Base-by-base conservation (phyloP, 2,329 filamentous ascomycete genomes). In the Aspergillus cejpii region DNA sequence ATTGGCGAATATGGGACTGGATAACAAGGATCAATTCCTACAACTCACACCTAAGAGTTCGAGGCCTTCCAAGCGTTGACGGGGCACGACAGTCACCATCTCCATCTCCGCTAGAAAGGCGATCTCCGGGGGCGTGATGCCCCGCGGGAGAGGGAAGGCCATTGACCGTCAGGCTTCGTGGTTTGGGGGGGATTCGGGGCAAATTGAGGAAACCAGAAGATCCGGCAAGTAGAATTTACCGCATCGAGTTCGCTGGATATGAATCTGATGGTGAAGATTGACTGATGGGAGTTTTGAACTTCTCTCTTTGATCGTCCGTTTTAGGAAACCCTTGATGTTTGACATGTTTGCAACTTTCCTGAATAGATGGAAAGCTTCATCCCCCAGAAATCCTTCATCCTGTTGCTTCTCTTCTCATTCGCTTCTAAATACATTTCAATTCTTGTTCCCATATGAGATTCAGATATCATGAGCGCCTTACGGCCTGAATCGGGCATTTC, bases 21-120 rank as follows among this genome's bases (percentile, higher is more conserved):
- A n/a, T n/a, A n/a, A n/a, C n/a, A n/a, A n/a, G n/a, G n/a, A n/a
- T n/a, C n/a, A n/a, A n/a, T n/a, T 34, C 8, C 17, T 8, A 59
- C 61, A 47, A 80, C 84, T 74, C 75, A 97, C 92, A 54, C 84
- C 83, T 44, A 98, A 79, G 50, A 98, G 78, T 57, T 87, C 77
- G 51, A 98, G 85, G 55, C 80, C 81, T 54, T 96, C 89, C 42
- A 98, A 81, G 52, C 86, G 80, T 66, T 97, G 90, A 43, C 92
- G 86, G 27, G 92, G 92, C 39, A 97, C 81, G 17, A 98, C 79
- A 0, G 90, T 96, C 44, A 98, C 85, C 59, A 88, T 80, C 72
- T 97, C 91, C 89, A 96, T 97, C 72, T 98, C 92, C 68, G 90
- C 95, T 21, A 97, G 74, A 62, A 97, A 98, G 40, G 89, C 86